Evolutionary conservation across 768 basidiomycete genomes (phyloP), one percentile per base, ranked within the genome.

Genomic region (Infundibulicybe gibba): DNA sequence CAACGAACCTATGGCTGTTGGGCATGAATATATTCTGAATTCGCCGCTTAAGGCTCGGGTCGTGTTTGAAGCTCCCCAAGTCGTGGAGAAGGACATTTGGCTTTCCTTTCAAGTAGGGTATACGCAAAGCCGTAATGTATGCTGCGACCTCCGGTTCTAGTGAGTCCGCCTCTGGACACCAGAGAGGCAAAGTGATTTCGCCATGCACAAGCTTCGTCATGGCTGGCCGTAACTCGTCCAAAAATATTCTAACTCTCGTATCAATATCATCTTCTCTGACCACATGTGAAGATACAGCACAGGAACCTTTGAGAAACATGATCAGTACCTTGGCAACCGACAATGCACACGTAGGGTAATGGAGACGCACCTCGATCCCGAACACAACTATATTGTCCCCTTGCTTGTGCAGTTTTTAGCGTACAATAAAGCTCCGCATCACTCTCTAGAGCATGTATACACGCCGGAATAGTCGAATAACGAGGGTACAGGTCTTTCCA

Each of bases 21-120:
- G 69, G 61, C 64, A 71, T 68, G 49, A 75, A 75, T 12, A 75
- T 67, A 40, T 72, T 71, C 10, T 61, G 51, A 5, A 74, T 51
- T 14, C 72, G 61, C 30, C 47, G 49, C n/a, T 61, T 49, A 13
- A 74, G 58, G 14, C 54, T 32, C 10, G 51, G 47, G 21, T 72
- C 67, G 3, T 52, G 45, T n/a, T 51, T 52, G 48, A 72, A 74
- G n/a, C 59, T 64, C 15, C 71, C 72, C 6, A 72, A 52, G 44
- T 70, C 61, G 42, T 75, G 71, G 1, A 75, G 61, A 5, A 75
- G 56, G 1, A 74, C 62, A 44, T 66, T 71, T 0, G 72, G 72
- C 45, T 64, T 70, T 12, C 66, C 69, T 44, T 67, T 66, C 10
- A 71, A 37, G 31, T 45, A 59, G 2, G 69, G 70, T 39, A 75